Conservation (phyloP, 208 protist species). For the Trypanosoma theileri region DNA sequence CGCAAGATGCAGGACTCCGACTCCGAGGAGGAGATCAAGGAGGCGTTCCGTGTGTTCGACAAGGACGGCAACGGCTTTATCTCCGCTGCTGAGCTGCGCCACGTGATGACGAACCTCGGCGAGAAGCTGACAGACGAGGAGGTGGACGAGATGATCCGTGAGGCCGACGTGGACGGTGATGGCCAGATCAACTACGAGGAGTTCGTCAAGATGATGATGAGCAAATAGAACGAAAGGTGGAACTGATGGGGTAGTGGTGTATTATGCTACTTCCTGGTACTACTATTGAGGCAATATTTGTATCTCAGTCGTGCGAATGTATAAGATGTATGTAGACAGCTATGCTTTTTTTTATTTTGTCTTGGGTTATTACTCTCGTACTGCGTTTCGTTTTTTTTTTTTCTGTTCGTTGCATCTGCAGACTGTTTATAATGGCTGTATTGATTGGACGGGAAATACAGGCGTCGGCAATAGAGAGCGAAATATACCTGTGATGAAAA, state of each 20-base stretch:
- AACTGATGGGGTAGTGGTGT: constrained; percentile 85
- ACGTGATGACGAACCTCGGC: constrained; percentile 95
- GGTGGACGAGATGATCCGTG: constrained; percentile 67
- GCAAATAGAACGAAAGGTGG: constrained; percentile 36
- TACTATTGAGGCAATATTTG: not conserved
- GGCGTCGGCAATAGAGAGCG: too few relatives aligned
- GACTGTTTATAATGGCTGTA: too few relatives aligned
- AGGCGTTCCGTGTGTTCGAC: constrained; percentile 96
- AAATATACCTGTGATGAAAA: too few relatives aligned
- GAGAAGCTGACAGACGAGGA: constrained; percentile 94
- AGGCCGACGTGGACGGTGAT: constrained; percentile 83
- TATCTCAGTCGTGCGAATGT: not conserved
- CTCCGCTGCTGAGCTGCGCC: constrained; percentile 92
- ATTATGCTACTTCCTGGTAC: not conserved
- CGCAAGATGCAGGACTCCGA: constrained; percentile 92
- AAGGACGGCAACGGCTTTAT: constrained; percentile 95
- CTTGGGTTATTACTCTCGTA: too few relatives aligned
- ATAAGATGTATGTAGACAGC: too few relatives aligned
- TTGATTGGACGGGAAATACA: too few relatives aligned
- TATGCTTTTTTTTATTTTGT: too few relatives aligned
- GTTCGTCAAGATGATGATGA: constrained; percentile 76
- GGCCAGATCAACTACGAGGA: constrained; percentile 85
- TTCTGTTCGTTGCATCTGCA: too few relatives aligned
- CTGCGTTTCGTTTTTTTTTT: too few relatives aligned
- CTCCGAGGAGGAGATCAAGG: constrained; percentile 94